phyloP scores from a whole-genome alignment of 192 early-diverging fungal genomes.

The Polychytrium aggregatum region DNA sequence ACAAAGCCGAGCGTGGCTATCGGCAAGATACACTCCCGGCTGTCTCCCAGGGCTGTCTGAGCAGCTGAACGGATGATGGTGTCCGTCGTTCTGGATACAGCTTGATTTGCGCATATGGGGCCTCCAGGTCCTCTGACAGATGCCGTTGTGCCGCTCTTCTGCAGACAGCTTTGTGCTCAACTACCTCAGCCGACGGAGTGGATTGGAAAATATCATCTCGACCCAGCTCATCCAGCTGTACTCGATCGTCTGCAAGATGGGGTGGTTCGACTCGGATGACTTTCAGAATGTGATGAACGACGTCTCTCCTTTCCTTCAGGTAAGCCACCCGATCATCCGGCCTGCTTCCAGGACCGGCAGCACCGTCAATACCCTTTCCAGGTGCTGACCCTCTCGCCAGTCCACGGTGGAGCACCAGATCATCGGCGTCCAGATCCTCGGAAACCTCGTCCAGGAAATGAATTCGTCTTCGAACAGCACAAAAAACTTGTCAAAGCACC shows the following conservation, averaged over 20 bases:
- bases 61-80: too few species aligned
- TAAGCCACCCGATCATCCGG: constrained; percentile 29
- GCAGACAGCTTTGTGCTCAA: constrained; percentile 51
- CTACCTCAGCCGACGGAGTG: constrained; percentile 20
- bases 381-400: too few species aligned
- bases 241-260: constrained; percentile 51
- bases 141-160: too few species aligned
- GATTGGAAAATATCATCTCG: constrained; percentile 38
- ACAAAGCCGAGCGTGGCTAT: too few species aligned
- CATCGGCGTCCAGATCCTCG: constrained; percentile 56
- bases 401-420: too few species aligned
- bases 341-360: too few species aligned
- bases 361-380: too few species aligned
- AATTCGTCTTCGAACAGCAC: constrained; percentile 39
- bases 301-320: constrained; percentile 12
- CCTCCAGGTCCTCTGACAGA: too few species aligned
- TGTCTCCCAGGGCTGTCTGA: too few species aligned
- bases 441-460: constrained; percentile 63
- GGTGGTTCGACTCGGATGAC: constrained; percentile 63
- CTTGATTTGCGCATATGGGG: too few species aligned
- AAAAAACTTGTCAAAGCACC: constrained; percentile 52
- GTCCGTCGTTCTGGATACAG: too few species aligned
- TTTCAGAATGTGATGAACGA: constrained; percentile 39
- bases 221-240: constrained; percentile 48
- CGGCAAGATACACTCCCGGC: too few species aligned